Evolutionary conservation across 805 yeast genomes (phyloP), one percentile per base, ranked within the genome.

Genomic region (Starmera pachycereana): DNA sequence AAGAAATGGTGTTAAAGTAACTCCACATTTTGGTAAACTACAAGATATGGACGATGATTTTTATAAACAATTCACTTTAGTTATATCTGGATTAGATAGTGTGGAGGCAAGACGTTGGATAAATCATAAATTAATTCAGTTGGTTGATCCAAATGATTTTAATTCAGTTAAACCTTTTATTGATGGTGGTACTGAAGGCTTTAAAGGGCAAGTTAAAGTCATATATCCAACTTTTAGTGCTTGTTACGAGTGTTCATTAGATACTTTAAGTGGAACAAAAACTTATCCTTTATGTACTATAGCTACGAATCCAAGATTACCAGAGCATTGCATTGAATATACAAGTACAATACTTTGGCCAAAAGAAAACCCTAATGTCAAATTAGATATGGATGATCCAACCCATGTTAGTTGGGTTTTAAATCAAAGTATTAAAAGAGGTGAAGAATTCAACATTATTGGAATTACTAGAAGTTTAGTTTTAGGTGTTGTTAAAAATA

Each of bases 121-220:
- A 46, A 90, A 90, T 58, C 66, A 72, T 12, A 71, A 75, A 12
- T 59, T 90, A 25, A 76, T 84, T 2, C 67, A 75, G 9, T 51
- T 89, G 46, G 87, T 84, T 4, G 77, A 72, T 37, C 63, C 57
- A 0, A 69, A 74, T 2, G 63, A 66, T 37, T 71, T 71, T 12
- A 68, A 64, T 12, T 58, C 66, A 2, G 57, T 75, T 14, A 75
- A 77, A 35, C 87, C 88, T 0, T 58, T 90, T 54, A 76, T 92
- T 12, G 98, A 90, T 56, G 97, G 97, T 4, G 98, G 97, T 3
- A 83, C 96, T 0, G 97, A 90, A 55, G 97, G 97, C 0, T 81
- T 90, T 53, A 73, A 83, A 47, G 98, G 98, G 3, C 96, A 90
- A 52, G 74, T 88, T 12, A 78, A 95, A 51, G 81, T 87, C 12